Conservation (phyloP, 2,329 filamentous ascomycete species). For the Colletotrichum lentis region DNA sequence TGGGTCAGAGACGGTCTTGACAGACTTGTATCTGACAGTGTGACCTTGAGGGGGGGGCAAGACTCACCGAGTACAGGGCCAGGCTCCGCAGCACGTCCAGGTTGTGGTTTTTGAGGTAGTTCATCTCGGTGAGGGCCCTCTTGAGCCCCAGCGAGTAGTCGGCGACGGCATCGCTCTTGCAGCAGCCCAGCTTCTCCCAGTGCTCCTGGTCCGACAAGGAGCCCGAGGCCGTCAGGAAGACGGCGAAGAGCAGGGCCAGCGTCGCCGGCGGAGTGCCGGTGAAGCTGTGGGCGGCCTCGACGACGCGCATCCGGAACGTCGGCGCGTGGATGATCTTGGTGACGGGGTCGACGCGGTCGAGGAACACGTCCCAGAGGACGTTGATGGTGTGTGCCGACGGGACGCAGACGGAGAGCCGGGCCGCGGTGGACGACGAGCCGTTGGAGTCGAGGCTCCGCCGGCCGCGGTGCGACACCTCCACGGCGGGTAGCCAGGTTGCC, state of each 20-base stretch:
- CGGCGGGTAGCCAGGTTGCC: conserved; percentile 57
- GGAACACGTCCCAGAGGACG: conserved; percentile 46
- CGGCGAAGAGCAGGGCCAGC: conserved; percentile 11
- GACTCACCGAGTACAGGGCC: conserved; percentile 14
- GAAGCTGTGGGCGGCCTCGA: conserved; percentile 67
- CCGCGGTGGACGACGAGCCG: too few species aligned
- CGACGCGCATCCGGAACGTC: conserved; percentile 70
- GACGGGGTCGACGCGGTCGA: conserved; percentile 46
- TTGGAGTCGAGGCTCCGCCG: conserved; percentile 43
- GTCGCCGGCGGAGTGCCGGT: conserved; percentile 55
- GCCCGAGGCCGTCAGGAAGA: background rate
- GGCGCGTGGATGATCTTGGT: conserved; percentile 46
- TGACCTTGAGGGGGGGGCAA: too few species aligned
- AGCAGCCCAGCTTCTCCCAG: conserved; percentile 55
- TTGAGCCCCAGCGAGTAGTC: conserved; percentile 61
- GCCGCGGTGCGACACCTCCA: conserved; percentile 57
- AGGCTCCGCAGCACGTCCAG: conserved; percentile 45
- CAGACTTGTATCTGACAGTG: background rate
- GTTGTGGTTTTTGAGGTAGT: conserved; percentile 66
- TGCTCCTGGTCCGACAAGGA: conserved; percentile 58
- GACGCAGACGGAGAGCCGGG: conserved; percentile 52
- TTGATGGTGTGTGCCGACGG: conserved; percentile 52
- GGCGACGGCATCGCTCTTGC: conserved; percentile 58
- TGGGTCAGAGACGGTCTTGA: too few species aligned
- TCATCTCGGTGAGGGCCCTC: conserved; percentile 57